Conservation (phyloP, 164 flowering plant genomes). For the Taxillus chinensis region DNA sequence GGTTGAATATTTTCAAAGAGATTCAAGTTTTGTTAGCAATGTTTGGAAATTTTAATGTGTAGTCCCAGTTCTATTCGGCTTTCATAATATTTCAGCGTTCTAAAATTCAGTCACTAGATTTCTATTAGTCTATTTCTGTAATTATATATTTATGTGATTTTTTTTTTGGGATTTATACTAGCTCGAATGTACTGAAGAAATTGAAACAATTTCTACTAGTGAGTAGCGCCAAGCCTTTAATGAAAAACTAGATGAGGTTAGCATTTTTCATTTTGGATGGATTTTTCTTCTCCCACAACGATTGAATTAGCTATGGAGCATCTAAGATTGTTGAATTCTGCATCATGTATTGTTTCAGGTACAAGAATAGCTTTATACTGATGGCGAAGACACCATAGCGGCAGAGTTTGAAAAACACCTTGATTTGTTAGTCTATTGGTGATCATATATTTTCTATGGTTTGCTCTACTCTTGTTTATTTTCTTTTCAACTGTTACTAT, state of each 20-base stretch:
- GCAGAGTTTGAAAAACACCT: conserved; percentile 63
- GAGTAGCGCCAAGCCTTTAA: conserved; percentile 66
- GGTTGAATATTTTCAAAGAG: background rate
- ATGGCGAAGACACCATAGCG: conserved; percentile 93
- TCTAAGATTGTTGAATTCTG: background rate
- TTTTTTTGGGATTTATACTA: conserved; percentile 21
- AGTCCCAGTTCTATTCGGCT: no score
- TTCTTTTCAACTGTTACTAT: background rate
- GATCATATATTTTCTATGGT: conserved; percentile 95
- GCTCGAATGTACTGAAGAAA: conserved; percentile 68
- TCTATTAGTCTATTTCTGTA: no score
- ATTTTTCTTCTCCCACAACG: background rate
- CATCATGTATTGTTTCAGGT: conserved; percentile 34
- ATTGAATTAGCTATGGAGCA: background rate
- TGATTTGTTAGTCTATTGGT: conserved; percentile 51
- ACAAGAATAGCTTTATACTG: conserved; percentile 94
- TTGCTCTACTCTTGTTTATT: background rate
- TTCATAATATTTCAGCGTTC: no score
- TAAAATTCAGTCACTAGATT: no score
- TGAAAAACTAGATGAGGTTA: conserved; percentile 85
- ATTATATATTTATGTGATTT: no score
- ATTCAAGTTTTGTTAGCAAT: no score
- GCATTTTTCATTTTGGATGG: background rate
- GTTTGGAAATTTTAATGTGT: no score
- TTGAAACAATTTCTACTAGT: conserved; percentile 48